phyloP scores from a whole-genome alignment of 257 asterid genomes.

The Przewalskia tangutica region DNA sequence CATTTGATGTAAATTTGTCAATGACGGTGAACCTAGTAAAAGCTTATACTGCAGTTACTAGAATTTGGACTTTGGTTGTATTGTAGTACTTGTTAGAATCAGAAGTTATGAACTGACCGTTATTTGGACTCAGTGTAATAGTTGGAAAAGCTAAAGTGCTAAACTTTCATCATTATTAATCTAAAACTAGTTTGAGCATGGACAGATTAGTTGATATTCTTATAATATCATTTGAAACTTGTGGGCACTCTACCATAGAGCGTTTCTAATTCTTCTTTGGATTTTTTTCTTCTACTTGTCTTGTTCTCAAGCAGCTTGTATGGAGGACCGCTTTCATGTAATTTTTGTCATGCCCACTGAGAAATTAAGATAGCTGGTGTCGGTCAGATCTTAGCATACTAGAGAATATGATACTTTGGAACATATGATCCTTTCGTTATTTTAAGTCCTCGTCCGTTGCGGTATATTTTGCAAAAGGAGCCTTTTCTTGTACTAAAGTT shows the following conservation, averaged over 20 bases:
- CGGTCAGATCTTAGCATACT: background rate
- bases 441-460: background rate
- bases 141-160: slow-evolving; percentile 60
- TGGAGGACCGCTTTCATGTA: background rate
- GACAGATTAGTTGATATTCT: background rate
- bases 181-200: background rate
- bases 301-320: background rate
- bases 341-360: background rate
- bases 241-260: background rate
- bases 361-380: background rate
- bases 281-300: background rate
- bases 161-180: slow-evolving; percentile 37
- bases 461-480: slow-evolving; percentile 16
- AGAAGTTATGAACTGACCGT: background rate
- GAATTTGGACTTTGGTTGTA: background rate
- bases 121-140: slow-evolving; percentile 47
- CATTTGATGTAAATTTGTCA: background rate
- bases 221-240: background rate
- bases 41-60: background rate
- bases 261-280: background rate
- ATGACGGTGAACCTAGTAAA: background rate
- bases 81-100: background rate
- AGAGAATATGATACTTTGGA: slow-evolving; percentile 23
- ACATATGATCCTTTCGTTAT: background rate
- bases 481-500: background rate